Evolutionary conservation across 495 filamentous ascomycete genomes (phyloP).

Genomic region (Xylaria curta): DNA sequence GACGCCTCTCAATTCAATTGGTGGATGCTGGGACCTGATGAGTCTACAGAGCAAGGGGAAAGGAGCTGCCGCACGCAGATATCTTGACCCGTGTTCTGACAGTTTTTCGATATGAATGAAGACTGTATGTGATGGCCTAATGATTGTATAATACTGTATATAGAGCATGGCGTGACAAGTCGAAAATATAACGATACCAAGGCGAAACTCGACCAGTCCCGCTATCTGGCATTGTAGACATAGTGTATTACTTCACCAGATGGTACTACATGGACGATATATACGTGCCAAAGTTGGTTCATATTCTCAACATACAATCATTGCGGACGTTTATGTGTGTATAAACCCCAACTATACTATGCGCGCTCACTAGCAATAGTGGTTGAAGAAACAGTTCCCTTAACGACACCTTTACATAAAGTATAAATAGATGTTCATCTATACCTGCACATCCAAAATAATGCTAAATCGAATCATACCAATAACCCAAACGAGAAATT

Average conservation of each 20-base stretch:
- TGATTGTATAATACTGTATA: conserved; percentile 27
- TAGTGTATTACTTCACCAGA: too few relatives aligned
- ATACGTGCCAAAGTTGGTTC: not conserved
- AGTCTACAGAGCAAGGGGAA: not conserved
- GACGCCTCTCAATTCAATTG: not conserved
- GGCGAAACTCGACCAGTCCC: not conserved
- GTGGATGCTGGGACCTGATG: not conserved
- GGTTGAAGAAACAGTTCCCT: not conserved
- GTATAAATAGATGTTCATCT: not conserved
- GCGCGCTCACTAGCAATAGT: not conserved
- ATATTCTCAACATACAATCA: not conserved
- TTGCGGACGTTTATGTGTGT: not conserved
- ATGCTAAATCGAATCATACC: too few relatives aligned
- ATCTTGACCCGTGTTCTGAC: too few relatives aligned
- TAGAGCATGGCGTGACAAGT: not conserved
- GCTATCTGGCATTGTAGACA: not conserved
- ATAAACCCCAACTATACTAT: not conserved
- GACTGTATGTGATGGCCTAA: not conserved
- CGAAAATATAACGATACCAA: not conserved
- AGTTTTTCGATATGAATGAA: not conserved
- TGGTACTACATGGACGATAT: too few relatives aligned
- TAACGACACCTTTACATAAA: not conserved
- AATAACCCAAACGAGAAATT: too few relatives aligned
- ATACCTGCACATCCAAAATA: too few relatives aligned
- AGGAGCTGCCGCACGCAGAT: not conserved